Evolutionary conservation across 441 rosid genomes (phyloP).

Genomic region (Brassica balearica): DNA sequence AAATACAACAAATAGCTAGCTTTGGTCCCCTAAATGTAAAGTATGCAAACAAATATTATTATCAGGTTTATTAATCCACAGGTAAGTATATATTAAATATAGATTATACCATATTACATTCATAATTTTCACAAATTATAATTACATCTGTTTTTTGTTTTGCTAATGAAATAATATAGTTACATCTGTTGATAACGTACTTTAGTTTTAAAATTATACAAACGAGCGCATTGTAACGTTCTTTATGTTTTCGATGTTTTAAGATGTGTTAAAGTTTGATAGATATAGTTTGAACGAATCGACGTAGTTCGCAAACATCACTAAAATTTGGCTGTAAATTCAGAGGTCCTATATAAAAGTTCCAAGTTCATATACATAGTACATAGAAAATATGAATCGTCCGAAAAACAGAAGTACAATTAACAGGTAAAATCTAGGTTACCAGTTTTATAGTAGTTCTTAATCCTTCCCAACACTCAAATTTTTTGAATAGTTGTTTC

Average conservation of each 20-base stretch:
- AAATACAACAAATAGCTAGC: slow-evolving; percentile 33
- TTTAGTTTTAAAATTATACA: not conserved
- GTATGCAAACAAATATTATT: slow-evolving; percentile 25
- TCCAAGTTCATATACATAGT: not conserved
- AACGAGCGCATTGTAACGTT: not conserved
- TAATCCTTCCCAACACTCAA: not conserved
- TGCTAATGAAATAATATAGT: no score
- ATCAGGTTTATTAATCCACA: not conserved
- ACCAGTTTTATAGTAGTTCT: not conserved
- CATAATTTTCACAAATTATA: not conserved
- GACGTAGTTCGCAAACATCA: not conserved
- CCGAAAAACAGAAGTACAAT: not conserved
- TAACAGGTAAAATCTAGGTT: not conserved
- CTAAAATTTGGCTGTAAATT: not conserved
- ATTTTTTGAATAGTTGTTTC: no score
- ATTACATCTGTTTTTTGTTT: no score
- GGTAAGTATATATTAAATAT: not conserved
- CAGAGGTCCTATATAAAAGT: not conserved
- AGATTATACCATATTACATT: not conserved
- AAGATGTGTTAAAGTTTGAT: not conserved
- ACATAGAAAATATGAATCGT: not conserved
- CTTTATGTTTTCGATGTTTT: not conserved
- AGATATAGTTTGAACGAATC: not conserved
- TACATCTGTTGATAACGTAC: not conserved
- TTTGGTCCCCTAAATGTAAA: slow-evolving; percentile 37